Conservation (phyloP, 2,329 filamentous ascomycete species). For the Arthrobotrys conoides region DNA sequence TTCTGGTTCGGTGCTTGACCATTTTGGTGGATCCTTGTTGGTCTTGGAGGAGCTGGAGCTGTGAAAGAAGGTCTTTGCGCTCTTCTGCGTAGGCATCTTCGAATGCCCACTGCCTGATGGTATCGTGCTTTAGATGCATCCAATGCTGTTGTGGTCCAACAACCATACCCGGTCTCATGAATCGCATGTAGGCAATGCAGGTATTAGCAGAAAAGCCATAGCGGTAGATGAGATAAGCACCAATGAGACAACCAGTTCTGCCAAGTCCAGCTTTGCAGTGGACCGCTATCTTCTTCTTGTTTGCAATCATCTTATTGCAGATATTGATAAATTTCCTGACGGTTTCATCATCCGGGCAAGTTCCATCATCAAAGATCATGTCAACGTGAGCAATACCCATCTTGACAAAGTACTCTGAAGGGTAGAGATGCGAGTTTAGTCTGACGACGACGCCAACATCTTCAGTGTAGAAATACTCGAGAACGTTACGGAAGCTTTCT, state of each 20-base stretch:
- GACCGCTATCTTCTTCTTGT: constrained; percentile 92
- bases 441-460: constrained; percentile 94
- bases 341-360: constrained; percentile 88
- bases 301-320: constrained; percentile 92
- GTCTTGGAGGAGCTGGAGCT: constrained; percentile 69
- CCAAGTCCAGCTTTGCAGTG: constrained; percentile 98
- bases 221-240: constrained; percentile 96
- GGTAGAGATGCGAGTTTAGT: constrained; percentile 95
- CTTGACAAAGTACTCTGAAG: constrained; percentile 95
- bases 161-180: constrained; percentile 99
- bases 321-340: constrained; percentile 95
- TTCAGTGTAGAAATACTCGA: constrained; percentile 87
- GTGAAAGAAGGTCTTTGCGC: constrained; percentile 85
- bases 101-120: constrained; percentile 98
- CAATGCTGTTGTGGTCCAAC: constrained; percentile 99
- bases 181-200: constrained; percentile 97
- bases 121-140: constrained; percentile 95
- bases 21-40: constrained; percentile 70
- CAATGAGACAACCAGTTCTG: constrained; percentile 94
- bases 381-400: constrained; percentile 95
- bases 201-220: constrained; percentile 98
- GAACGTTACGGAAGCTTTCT: constrained; percentile 86
- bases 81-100: constrained; percentile 73
- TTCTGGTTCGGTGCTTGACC: constrained; percentile 66
- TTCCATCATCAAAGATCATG: constrained; percentile 99